Evolutionary conservation across 441 rosid species (phyloP).

Genomic region (Adansonia grandidieri): DNA sequence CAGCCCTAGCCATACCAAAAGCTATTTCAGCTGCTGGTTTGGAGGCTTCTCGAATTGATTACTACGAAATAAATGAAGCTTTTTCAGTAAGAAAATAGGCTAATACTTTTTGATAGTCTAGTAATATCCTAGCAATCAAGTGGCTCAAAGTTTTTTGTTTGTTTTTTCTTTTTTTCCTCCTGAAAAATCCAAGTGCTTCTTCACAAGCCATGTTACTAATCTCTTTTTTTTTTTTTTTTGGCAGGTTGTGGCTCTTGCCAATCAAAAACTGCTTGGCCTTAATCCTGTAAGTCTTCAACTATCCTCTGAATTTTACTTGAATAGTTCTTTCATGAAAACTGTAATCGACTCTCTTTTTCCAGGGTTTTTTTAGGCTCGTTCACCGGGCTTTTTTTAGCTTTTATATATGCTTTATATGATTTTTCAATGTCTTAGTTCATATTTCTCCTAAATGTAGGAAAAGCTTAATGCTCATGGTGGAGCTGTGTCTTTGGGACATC

Average conservation of each 20-base stretch:
- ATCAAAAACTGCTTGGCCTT: constrained; percentile 81
- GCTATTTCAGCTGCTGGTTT: constrained; percentile 79
- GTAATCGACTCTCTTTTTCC: not conserved
- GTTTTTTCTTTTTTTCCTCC: too few species aligned
- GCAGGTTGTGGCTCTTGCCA: constrained; percentile 93
- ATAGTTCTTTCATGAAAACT: not conserved
- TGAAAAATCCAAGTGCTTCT: not conserved
- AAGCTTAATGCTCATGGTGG: constrained; percentile 84
- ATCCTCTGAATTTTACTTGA: constrained; percentile 21
- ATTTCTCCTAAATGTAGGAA: constrained; percentile 29
- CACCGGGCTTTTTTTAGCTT: not conserved
- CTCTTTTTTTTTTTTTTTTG: not conserved
- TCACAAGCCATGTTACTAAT: not conserved
- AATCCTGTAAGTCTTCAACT: constrained; percentile 63
- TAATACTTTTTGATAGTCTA: constrained; percentile 14
- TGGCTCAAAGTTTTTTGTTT: not conserved
- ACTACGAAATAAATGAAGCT: constrained; percentile 96
- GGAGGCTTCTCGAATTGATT: constrained; percentile 83
- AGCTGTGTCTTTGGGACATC: constrained; percentile 93
- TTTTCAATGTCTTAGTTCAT: not conserved
- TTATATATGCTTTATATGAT: not conserved
- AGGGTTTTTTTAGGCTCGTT: not conserved
- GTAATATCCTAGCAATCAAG: constrained; percentile 21
- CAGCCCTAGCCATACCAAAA: constrained; percentile 89
- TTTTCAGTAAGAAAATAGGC: constrained; percentile 65